Base-by-base conservation (phyloP, 352 stramenopile species). In the Globisporangium polare region DNA sequence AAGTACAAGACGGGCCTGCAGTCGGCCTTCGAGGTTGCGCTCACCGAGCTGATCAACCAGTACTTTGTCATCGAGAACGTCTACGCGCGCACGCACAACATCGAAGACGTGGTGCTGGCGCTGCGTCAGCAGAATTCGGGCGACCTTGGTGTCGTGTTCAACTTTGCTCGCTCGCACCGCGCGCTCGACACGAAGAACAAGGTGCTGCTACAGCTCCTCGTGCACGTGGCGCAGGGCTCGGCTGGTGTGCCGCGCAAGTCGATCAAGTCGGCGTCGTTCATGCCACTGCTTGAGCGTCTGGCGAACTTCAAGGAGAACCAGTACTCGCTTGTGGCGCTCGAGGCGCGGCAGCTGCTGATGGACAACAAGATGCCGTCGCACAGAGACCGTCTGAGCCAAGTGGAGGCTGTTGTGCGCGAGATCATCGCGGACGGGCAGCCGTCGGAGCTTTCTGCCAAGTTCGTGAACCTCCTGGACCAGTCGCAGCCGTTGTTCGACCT, bases 341-440 rank as follows among this genome's bases (percentile, higher is more conserved):
- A 97, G 68, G 97, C 96, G 26, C 86, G 96, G 62, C 97, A 98
- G 69, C 78, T 99, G 41, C 77, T 99, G 9, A 96, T 99, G 53
- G 84, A 98, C 71, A 92, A 97, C 73, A 98, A 97, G 71, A 98
- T 98, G 79, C 96, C 97, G 37, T 98, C 92, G 58, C 96, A 98
- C 71, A 79, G 94, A 37, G 89, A 98, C 62, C 88, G 95, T 8
- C 66, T 97, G 33, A 76, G 72, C 24, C 85, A 94, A 43, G 86
- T 94, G 29, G 85, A 94, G 67, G 73, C 72, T 7, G 72, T 93
- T 35, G 72, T 95, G 29, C 82, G 77, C 43, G 66, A 81, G 56
- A 89, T 92, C 72, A 71, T 94, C 13, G 73, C 78, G 0, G 75
- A 85, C 49, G 68, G 57, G 5, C 69, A 73, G 24, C 67, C 73